phyloP scores from a whole-genome alignment of 495 filamentous ascomycete species.

The Neurospora tetrasperma region DNA sequence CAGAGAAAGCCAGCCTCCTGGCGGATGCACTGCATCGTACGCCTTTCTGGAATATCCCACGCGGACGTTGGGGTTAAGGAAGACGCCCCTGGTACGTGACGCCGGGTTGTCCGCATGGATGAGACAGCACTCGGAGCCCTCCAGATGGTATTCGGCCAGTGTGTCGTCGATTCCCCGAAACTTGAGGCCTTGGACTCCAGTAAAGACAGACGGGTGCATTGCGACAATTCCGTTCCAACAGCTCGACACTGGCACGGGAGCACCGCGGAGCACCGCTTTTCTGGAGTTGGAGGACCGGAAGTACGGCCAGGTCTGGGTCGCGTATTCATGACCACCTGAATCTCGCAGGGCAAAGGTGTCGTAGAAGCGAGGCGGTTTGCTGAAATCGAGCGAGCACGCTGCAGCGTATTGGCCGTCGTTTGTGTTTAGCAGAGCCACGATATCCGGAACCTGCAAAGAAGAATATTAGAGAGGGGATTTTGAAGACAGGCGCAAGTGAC shows the following conservation, averaged over 20 bases:
- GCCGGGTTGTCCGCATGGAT: conserved; percentile 65
- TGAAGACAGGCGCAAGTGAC: not conserved
- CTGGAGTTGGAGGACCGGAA: conserved; percentile 54
- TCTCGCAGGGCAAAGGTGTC: conserved; percentile 84
- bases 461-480: not conserved
- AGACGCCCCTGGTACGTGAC: conserved; percentile 47
- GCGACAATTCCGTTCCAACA: conserved; percentile 79
- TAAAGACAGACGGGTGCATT: conserved; percentile 21
- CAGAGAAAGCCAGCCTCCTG: conserved; percentile 24
- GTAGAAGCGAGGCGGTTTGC: conserved; percentile 57
- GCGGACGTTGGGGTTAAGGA: conserved; percentile 66
- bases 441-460: conserved; percentile 33
- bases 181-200: conserved; percentile 17
- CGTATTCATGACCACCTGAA: conserved; percentile 46
- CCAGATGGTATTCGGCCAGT: conserved; percentile 57
- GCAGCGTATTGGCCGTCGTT: conserved; percentile 65
- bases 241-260: conserved; percentile 57
- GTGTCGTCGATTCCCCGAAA: conserved; percentile 66
- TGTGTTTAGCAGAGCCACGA: conserved; percentile 61
- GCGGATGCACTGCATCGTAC: conserved; percentile 36
- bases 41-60: conserved; percentile 56
- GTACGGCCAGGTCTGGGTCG: conserved; percentile 66
- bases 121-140: conserved; percentile 75
- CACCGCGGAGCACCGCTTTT: conserved; percentile 41
- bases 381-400: conserved; percentile 73